Base-by-base conservation (phyloP, 192 early-diverging fungal species). In the Rhizophagus prolifer region DNA sequence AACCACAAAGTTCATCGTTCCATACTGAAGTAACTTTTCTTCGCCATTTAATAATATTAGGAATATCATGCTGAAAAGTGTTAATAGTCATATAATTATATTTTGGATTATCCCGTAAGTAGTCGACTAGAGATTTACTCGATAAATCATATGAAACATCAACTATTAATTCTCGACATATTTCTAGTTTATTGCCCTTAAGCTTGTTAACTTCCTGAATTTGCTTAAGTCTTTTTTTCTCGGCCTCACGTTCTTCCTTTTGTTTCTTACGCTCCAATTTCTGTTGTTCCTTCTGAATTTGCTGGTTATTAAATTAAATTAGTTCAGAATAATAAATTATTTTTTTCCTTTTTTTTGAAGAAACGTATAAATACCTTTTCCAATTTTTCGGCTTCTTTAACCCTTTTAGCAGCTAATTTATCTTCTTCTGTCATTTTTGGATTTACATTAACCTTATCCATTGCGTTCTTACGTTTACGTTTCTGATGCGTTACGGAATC, bases 31-130 rank as follows among this genome's bases (percentile, higher is more conserved):
- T 70, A n/a, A 74, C 65, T 25, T 78, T 76, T 41, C 79, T 76
- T 70, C 70, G 54, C 83, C 83, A 86, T 54, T 68, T 81, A 14
- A 86, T 59, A 23, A 61, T 78, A 23, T 81, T 72, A n/a, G 77
- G 25, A n/a, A 73, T 46, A 54, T 58, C 26, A 23, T 61, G 25
- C 2, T 50, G 14, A 28, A 79, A 9, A 28, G 25, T 9, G 19
- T 58, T 28, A 3, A 78, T 41, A 41, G 47, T 59, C 3, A 78
- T 38, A 70, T 26, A 70, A 69, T 77, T 71, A 26, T 28, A 46
- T 65, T 65, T 62, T 26, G 81, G 64, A 26, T 58, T 58, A 4
- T 58, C 19, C n/a, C 69, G n/a, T n/a, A 86, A 54, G 5, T 77
- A 36, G 13, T 76, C 3, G 3, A 83, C 85, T n/a, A 76, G 19